Evolutionary conservation across 1,139 yeast genomes (phyloP).

Genomic region (Suhomyces anneliseae): DNA sequence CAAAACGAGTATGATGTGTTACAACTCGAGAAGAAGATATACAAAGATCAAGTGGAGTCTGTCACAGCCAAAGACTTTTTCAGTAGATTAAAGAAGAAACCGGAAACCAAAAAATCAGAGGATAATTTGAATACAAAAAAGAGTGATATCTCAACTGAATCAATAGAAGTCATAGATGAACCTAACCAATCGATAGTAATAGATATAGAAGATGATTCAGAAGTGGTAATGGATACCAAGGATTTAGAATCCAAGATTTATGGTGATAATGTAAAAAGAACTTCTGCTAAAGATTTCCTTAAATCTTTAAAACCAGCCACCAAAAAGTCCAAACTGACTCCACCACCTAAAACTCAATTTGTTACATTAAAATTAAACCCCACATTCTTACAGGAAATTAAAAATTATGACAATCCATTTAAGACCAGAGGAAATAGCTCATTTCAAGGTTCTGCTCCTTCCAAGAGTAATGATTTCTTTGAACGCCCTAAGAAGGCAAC

Average conservation of each 20-base stretch:
- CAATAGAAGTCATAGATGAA: slow-evolving; percentile 1
- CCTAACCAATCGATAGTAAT: slow-evolving; percentile 3
- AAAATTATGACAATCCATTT: slow-evolving; percentile 32
- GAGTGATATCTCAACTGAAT: not conserved
- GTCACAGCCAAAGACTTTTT: slow-evolving; percentile 37
- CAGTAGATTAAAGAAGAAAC: slow-evolving; percentile 16
- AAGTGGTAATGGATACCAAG: slow-evolving; percentile 1
- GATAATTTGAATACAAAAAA: not conserved
- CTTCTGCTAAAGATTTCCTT: slow-evolving; percentile 23
- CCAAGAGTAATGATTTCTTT: slow-evolving; percentile 13
- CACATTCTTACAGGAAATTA: slow-evolving; percentile 25
- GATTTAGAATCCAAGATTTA: slow-evolving; percentile 21
- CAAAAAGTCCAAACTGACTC: slow-evolving; percentile 10
- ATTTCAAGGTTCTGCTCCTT: not conserved
- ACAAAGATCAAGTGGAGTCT: slow-evolving; percentile 19
- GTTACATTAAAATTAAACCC: slow-evolving; percentile 32
- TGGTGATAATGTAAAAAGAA: slow-evolving; percentile 20
- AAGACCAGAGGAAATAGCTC: slow-evolving; percentile 26
- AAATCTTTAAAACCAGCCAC: slow-evolving; percentile 8
- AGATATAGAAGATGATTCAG: slow-evolving; percentile 4
- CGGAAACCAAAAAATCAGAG: not conserved
- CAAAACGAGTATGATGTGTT: slow-evolving; percentile 22
- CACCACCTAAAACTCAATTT: slow-evolving; percentile 12
- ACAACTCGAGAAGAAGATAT: slow-evolving; percentile 38
- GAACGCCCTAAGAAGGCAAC: slow-evolving; percentile 10